These are phyloP conservation scores for Kuraishia capsulata DNA, from an alignment of 805 yeast species.

Conservation along the genomic window DNA sequence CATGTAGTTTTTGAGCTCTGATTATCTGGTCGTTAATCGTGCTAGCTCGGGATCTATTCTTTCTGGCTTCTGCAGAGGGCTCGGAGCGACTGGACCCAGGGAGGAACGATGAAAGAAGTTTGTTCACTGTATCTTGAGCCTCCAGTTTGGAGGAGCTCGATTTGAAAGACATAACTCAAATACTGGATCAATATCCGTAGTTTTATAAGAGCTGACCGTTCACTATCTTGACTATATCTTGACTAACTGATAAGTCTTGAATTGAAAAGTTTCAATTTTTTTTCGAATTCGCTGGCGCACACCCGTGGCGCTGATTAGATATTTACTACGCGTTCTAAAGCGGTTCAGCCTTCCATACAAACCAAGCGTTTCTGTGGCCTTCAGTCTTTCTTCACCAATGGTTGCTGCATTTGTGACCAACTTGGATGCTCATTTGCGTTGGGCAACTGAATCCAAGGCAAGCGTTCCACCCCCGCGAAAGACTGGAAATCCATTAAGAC, in stretches of 20 bases:
- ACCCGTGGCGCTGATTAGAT: too few relatives aligned
- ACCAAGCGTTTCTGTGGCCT: too few relatives aligned
- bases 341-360: too few relatives aligned
- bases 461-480: conserved; percentile 9
- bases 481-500: not conserved
- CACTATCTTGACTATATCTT: too few relatives aligned
- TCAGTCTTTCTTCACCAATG: too few relatives aligned
- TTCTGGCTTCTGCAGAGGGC: conserved; percentile 4
- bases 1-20: conserved; percentile 14
- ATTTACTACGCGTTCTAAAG: too few relatives aligned
- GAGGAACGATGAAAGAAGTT: conserved; percentile 16
- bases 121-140: conserved; percentile 8
- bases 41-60: conserved; percentile 3
- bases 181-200: not conserved
- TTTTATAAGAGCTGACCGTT: not conserved
- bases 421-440: conserved; percentile 15
- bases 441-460: conserved; percentile 15
- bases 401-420: conserved; percentile 6
- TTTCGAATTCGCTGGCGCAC: too few relatives aligned
- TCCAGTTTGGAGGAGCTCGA: conserved; percentile 5
- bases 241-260: too few relatives aligned
- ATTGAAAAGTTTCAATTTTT: too few relatives aligned
- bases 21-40: conserved; percentile 13
- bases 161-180: conserved; percentile 3
- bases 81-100: too few relatives aligned